These are phyloP conservation scores for Nannizziopsis arthrosporioides DNA, from an alignment of 2,329 filamentous ascomycete species.

Conservation along the genomic window DNA sequence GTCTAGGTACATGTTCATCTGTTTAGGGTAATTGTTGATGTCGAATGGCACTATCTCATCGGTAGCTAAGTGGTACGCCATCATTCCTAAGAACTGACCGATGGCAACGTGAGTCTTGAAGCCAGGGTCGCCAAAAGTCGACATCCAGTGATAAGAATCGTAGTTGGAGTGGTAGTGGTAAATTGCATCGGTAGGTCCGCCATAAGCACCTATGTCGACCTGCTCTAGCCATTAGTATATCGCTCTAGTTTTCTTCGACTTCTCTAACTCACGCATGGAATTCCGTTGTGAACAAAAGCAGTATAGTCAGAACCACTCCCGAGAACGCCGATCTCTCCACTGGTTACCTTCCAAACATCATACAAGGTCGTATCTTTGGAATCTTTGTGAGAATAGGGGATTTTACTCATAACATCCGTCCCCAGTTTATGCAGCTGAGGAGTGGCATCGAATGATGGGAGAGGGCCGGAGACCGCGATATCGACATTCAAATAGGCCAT, in stretches of 20 bases:
- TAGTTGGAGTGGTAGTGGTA: conserved; percentile 42
- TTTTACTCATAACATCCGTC: conserved; percentile 30
- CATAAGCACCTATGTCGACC: conserved; percentile 34
- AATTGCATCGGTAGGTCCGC: conserved; percentile 30
- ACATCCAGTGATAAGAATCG: conserved; percentile 43
- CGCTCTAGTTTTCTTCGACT: background rate
- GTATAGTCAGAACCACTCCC: conserved; percentile 40
- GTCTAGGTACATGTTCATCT: conserved; percentile 28
- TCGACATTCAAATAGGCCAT: conserved; percentile 44
- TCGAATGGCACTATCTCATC: conserved; percentile 32
- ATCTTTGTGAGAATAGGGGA: conserved; percentile 31
- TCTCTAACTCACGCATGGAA: conserved; percentile 18
- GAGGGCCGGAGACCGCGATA: conserved; percentile 36
- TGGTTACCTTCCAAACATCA: conserved; percentile 32
- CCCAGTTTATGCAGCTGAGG: conserved; percentile 32
- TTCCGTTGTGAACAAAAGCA: conserved; percentile 37
- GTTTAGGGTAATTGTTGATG: conserved; percentile 27
- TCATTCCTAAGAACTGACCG: conserved; percentile 36
- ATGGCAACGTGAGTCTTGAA: conserved; percentile 41
- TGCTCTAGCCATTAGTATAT: background rate
- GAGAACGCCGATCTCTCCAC: conserved; percentile 32
- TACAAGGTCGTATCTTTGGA: conserved; percentile 33
- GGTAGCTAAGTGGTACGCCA: conserved; percentile 33
- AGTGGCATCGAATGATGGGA: conserved; percentile 29
- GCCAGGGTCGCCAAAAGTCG: conserved; percentile 40